These are phyloP conservation scores for Pseudocercospora eumusae DNA, from an alignment of 2,329 filamentous ascomycete species.

Conservation along the genomic window DNA sequence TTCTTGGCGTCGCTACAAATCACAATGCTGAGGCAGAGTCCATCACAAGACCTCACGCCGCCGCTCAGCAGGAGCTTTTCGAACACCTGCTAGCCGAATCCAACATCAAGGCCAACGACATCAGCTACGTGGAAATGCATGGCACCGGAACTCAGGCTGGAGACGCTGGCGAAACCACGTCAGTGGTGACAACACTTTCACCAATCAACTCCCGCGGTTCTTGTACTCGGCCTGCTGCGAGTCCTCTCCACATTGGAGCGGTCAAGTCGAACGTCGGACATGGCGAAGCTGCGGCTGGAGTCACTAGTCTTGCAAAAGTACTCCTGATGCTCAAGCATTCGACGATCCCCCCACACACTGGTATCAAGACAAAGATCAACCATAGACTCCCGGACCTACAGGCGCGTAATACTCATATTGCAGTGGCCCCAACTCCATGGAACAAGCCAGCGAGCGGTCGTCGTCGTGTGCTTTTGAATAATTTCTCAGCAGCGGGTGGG, in stretches of 20 bases:
- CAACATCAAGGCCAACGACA: slow-evolving; percentile 70
- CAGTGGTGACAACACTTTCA: slow-evolving; percentile 19
- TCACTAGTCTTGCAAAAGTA: slow-evolving; percentile 65
- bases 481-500: slow-evolving; percentile 70
- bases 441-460: slow-evolving; percentile 30
- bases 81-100: slow-evolving; percentile 69
- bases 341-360: slow-evolving; percentile 65
- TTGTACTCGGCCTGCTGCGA: slow-evolving; percentile 34
- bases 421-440: slow-evolving; percentile 51
- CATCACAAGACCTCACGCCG: slow-evolving; percentile 79
- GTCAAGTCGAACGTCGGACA: slow-evolving; percentile 39
- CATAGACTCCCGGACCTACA: slow-evolving; percentile 60
- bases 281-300: slow-evolving; percentile 35
- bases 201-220: slow-evolving; percentile 44
- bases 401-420: slow-evolving; percentile 59
- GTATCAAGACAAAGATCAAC: slow-evolving; percentile 67
- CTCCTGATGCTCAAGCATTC: slow-evolving; percentile 66
- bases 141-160: slow-evolving; percentile 29
- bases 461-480: slow-evolving; percentile 59
- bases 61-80: slow-evolving; percentile 71
- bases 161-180: slow-evolving; percentile 25
- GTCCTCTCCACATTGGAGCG: slow-evolving; percentile 30
- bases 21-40: slow-evolving; percentile 79
- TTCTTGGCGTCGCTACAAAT: slow-evolving; percentile 74
- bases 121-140: slow-evolving; percentile 26